phyloP scores from a whole-genome alignment of 169 alveolate species.

The Eimeria tenella region DNA sequence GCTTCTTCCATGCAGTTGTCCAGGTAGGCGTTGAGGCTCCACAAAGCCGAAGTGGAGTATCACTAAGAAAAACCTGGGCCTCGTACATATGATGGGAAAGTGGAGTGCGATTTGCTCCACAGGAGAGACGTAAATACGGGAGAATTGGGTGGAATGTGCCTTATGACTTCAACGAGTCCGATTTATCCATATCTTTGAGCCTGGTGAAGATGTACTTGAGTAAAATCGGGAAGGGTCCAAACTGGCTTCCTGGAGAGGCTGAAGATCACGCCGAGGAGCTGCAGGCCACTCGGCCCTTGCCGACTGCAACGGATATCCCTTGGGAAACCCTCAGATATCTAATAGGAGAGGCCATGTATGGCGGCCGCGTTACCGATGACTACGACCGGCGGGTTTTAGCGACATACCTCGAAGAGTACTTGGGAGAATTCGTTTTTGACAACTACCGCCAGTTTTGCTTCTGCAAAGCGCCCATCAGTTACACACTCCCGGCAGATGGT shows the following conservation, averaged over 20 bases:
- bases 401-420: conserved; percentile 85
- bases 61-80: background rate
- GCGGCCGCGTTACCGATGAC: conserved; percentile 97
- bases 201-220: conserved; percentile 86
- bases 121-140: conserved; percentile 94
- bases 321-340: conserved; percentile 87
- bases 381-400: conserved; percentile 93
- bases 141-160: conserved; percentile 96
- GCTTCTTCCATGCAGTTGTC: conserved; percentile 96
- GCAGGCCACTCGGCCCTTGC: background rate
- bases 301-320: conserved; percentile 44
- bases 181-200: conserved; percentile 90
- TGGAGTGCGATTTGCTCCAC: background rate
- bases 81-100: background rate
- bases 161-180: conserved; percentile 96
- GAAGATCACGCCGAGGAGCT: background rate
- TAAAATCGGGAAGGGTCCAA: conserved; percentile 22
- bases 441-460: conserved; percentile 93
- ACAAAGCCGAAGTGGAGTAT: background rate
- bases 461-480: conserved; percentile 79
- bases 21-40: conserved; percentile 73
- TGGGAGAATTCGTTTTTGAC: conserved; percentile 96
- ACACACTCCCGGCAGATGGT: conserved; percentile 88
- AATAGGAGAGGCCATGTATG: conserved; percentile 97
- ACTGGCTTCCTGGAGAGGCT: background rate